A percentile compares a stretch with the other conserved stretches of the same genome.
Evolutionary conservation across 2,329 filamentous ascomycete species (phyloP).

Genomic region (Fusarium stilboides): DNA sequence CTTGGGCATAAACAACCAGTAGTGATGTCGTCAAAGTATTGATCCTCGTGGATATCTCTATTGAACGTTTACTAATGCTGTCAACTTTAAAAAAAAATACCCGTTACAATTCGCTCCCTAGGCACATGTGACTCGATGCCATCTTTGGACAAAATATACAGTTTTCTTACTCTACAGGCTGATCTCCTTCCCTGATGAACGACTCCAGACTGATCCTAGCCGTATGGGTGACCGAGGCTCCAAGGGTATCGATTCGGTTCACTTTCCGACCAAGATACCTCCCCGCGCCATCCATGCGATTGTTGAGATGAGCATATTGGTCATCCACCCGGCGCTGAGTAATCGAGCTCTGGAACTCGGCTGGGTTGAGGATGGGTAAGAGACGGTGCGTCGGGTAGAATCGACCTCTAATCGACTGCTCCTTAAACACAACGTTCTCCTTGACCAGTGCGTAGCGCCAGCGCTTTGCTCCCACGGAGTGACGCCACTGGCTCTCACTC

Average conservation of each 20-base stretch:
- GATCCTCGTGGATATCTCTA: constrained; percentile 17
- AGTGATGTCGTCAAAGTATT: neutral
- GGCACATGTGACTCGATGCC: constrained; percentile 25
- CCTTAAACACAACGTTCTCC: constrained; percentile 64
- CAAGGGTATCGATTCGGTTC: constrained; percentile 61
- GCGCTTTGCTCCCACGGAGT: constrained; percentile 51
- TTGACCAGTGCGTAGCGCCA: constrained; percentile 60
- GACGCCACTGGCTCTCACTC: constrained; percentile 60
- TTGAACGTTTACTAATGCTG: constrained; percentile 16
- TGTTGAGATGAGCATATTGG: constrained; percentile 67
- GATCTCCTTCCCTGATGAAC: constrained; percentile 55
- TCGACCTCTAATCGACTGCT: constrained; percentile 66
- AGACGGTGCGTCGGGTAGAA: constrained; percentile 71
- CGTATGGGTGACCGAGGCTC: constrained; percentile 58
- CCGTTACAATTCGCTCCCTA: neutral
- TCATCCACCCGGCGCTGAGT: constrained; percentile 60
- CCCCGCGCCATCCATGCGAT: constrained; percentile 61
- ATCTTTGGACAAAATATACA: constrained; percentile 5
- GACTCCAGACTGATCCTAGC: constrained; percentile 55
- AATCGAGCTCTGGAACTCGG: constrained; percentile 56
- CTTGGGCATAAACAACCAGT: neutral
- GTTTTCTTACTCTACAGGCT: constrained; percentile 27
- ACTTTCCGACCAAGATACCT: constrained; percentile 59
- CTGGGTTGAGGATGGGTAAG: constrained; percentile 64
- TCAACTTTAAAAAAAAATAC: constrained; percentile 2